phyloP scores from a whole-genome alignment of 1,284 basidiomycete genomes.

The Ganoderma lucidum region DNA sequence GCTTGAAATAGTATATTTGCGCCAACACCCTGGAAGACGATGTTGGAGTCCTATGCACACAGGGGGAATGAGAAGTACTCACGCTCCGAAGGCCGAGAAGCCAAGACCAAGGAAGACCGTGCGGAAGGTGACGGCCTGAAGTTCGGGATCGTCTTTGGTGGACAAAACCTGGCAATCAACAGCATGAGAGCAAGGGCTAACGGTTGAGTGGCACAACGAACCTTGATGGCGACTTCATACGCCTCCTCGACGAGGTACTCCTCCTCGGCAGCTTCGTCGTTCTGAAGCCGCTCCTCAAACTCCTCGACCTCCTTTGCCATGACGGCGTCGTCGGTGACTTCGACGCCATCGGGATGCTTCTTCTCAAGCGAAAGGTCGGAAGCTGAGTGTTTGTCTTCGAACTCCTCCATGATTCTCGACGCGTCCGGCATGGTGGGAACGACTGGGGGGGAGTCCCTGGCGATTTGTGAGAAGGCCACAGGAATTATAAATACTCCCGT shows the following conservation, averaged over 20 bases:
- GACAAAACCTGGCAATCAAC: constrained; percentile 43
- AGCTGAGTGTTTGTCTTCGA: constrained; percentile 34
- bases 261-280: constrained; percentile 41
- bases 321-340: constrained; percentile 34
- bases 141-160: constrained; percentile 46
- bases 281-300: constrained; percentile 48
- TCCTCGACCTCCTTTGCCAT: constrained; percentile 42
- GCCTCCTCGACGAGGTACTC: constrained; percentile 46
- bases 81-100: constrained; percentile 45
- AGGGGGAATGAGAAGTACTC: constrained; percentile 17
- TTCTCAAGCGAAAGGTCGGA: constrained; percentile 36
- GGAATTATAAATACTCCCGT: constrained; percentile 26
- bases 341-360: constrained; percentile 28
- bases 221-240: constrained; percentile 48
- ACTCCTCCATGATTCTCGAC: constrained; percentile 21
- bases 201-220: constrained; percentile 20
- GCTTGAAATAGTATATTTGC: constrained; percentile 49
- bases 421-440: constrained; percentile 29
- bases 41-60: constrained; percentile 18
- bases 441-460: constrained; percentile 25
- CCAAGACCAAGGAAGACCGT: constrained; percentile 49
- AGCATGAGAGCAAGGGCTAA: background rate
- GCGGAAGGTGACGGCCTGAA: constrained; percentile 48
- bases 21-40: constrained; percentile 44
- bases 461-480: constrained; percentile 13